Conservation (phyloP, 2,329 filamentous ascomycete genomes). For the Amauroascus niger region DNA sequence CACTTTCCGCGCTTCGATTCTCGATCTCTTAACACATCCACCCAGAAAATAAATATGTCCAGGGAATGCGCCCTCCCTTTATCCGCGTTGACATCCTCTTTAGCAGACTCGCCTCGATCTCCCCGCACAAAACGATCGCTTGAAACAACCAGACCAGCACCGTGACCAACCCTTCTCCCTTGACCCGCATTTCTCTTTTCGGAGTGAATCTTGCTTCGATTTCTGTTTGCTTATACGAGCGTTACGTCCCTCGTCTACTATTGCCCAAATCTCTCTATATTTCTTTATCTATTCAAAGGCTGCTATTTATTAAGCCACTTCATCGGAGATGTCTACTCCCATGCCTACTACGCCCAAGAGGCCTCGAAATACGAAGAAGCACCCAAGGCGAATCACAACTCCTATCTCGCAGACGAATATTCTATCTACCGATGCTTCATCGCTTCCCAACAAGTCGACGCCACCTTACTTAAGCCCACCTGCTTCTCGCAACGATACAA, state of each 20-base stretch:
- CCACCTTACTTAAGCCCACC: conserved; percentile 33
- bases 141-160: conserved; percentile 4
- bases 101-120: conserved; percentile 1
- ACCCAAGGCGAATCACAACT: conserved; percentile 29
- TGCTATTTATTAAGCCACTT: conserved; percentile 45
- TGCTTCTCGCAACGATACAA: conserved; percentile 26
- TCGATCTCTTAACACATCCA: background rate
- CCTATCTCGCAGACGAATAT: conserved; percentile 24
- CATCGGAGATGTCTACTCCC: conserved; percentile 39
- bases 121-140: conserved; percentile 3
- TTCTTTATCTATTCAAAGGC: conserved; percentile 29
- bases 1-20: background rate
- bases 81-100: background rate
- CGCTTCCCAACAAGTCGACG: conserved; percentile 19
- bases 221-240: conserved; percentile 10
- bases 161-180: conserved; percentile 14
- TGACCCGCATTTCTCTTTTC: background rate
- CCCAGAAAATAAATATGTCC: conserved; percentile 11
- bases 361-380: conserved; percentile 30
- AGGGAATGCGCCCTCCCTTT: conserved; percentile 9
- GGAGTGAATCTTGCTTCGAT: background rate
- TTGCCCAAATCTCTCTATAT: conserved; percentile 19
- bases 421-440: background rate
- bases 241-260: conserved; percentile 13
- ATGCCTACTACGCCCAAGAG: conserved; percentile 33